Conservation (phyloP, 352 stramenopile species). For the Pythium folliculosum region DNA sequence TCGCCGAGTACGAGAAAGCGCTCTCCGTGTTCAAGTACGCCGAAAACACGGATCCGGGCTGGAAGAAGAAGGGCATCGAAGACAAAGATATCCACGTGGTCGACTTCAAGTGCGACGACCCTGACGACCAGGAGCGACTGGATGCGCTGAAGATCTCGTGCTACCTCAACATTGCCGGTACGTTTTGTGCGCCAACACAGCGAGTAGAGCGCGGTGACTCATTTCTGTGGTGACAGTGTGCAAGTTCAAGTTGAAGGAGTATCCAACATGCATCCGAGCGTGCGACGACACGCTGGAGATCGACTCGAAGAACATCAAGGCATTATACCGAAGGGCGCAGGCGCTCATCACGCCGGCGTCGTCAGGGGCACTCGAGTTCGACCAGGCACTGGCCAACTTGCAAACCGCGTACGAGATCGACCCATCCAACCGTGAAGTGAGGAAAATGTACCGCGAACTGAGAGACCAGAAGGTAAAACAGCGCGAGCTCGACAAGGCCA, state of each 20-base stretch:
- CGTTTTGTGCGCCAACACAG: slow-evolving; percentile 1
- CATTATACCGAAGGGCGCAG: slow-evolving; percentile 71
- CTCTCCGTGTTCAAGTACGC: slow-evolving; percentile 83
- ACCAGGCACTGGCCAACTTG: slow-evolving; percentile 69
- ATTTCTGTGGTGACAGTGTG: slow-evolving; percentile 38
- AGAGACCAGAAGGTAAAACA: slow-evolving; percentile 69
- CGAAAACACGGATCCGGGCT: slow-evolving; percentile 76
- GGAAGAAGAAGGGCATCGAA: slow-evolving; percentile 89
- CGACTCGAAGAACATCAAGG: slow-evolving; percentile 71
- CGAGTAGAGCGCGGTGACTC: background rate
- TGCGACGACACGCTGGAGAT: slow-evolving; percentile 74
- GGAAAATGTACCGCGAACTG: slow-evolving; percentile 67
- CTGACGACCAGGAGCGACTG: slow-evolving; percentile 45
- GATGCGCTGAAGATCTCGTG: slow-evolving; percentile 63
- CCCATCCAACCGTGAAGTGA: slow-evolving; percentile 57
- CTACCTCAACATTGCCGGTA: slow-evolving; percentile 84
- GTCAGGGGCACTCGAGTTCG: slow-evolving; percentile 75
- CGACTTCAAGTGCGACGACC: slow-evolving; percentile 56
- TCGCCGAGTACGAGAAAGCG: slow-evolving; percentile 84
- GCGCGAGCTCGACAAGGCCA: slow-evolving; percentile 64
- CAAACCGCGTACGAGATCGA: slow-evolving; percentile 68
- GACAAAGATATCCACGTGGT: slow-evolving; percentile 67
- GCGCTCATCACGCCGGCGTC: slow-evolving; percentile 76
- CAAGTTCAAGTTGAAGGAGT: slow-evolving; percentile 84
- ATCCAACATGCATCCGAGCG: slow-evolving; percentile 50